Evolutionary conservation across 768 basidiomycete species (phyloP).

Genomic region (Scleroderma bovista): DNA sequence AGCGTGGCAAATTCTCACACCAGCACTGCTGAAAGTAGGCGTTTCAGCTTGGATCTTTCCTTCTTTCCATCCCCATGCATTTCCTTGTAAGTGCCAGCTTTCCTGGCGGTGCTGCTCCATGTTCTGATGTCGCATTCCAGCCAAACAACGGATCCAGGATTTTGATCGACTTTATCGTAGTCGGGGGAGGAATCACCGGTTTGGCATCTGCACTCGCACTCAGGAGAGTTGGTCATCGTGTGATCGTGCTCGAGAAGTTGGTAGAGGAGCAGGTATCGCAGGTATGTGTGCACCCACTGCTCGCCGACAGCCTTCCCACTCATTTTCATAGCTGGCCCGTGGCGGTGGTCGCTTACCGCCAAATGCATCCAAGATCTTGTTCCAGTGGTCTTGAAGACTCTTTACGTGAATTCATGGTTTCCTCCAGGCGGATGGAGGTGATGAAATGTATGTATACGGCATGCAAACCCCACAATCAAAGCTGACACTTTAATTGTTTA

Average conservation of each 20-base stretch:
- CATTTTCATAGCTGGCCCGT: conserved; percentile 22
- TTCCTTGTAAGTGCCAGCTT: not conserved
- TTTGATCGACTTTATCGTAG: conserved; percentile 36
- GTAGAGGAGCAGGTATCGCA: conserved; percentile 34
- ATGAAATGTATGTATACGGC: conserved; percentile 20
- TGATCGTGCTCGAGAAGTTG: conserved; percentile 50
- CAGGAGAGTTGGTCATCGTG: conserved; percentile 52
- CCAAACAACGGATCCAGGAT: conserved; percentile 12
- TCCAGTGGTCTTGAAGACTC: conserved; percentile 45
- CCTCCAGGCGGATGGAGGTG: conserved; percentile 18
- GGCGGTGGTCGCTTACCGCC: conserved; percentile 49
- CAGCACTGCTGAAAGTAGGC: no score
- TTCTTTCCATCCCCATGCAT: not conserved
- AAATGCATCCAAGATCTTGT: conserved; percentile 51
- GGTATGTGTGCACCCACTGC: conserved; percentile 17
- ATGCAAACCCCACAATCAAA: not conserved
- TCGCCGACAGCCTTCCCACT: not conserved
- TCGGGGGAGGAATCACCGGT: conserved; percentile 52
- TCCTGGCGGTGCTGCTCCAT: not conserved
- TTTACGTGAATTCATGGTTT: conserved; percentile 31
- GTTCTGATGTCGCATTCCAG: not conserved
- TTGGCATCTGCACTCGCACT: conserved; percentile 52
- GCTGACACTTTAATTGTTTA: conserved; percentile 7
- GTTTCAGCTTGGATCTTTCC: no score
- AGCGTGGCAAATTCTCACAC: no score